Evolutionary conservation across 2,329 filamentous ascomycete genomes (phyloP).

Genomic region (Colletotrichum theobromicola): DNA sequence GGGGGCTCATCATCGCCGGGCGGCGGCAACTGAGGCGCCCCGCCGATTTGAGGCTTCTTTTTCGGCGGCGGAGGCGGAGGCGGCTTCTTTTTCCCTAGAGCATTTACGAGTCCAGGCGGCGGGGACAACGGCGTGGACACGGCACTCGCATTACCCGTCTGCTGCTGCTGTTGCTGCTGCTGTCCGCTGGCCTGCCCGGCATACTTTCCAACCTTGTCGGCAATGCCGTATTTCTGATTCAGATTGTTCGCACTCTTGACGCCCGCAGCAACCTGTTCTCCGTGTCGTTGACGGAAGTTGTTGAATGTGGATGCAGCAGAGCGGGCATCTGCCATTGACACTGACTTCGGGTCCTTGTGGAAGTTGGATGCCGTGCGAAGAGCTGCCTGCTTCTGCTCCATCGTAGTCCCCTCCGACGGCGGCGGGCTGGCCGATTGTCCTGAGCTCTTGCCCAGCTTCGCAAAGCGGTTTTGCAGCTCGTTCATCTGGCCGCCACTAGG

Average conservation of each 20-base stretch:
- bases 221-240: conserved; percentile 66
- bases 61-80: conserved; percentile 56
- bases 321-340: conserved; percentile 63
- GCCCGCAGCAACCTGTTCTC: conserved; percentile 69
- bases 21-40: conserved; percentile 7
- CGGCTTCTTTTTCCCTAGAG: conserved; percentile 56
- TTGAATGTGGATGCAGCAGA: conserved; percentile 66
- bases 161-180: conserved; percentile 17
- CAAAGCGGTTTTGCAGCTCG: conserved; percentile 73
- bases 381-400: conserved; percentile 69
- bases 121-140: neutral
- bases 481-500: conserved; percentile 52
- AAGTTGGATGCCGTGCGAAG: conserved; percentile 64
- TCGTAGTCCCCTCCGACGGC: conserved; percentile 60
- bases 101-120: conserved; percentile 20
- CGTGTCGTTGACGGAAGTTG: conserved; percentile 74
- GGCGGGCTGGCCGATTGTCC: conserved; percentile 28
- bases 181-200: conserved; percentile 22
- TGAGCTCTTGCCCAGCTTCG: conserved; percentile 50
- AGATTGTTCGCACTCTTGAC: conserved; percentile 60
- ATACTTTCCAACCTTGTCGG: conserved; percentile 39
- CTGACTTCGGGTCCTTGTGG: conserved; percentile 65
- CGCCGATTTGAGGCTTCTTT: conserved; percentile 51
- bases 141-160: neutral
- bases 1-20: conserved; percentile 44